Evolutionary conservation across 2,329 filamentous ascomycete species (phyloP), one percentile per base, ranked within the genome.

Genomic region (Ustilaginoidea virens): DNA sequence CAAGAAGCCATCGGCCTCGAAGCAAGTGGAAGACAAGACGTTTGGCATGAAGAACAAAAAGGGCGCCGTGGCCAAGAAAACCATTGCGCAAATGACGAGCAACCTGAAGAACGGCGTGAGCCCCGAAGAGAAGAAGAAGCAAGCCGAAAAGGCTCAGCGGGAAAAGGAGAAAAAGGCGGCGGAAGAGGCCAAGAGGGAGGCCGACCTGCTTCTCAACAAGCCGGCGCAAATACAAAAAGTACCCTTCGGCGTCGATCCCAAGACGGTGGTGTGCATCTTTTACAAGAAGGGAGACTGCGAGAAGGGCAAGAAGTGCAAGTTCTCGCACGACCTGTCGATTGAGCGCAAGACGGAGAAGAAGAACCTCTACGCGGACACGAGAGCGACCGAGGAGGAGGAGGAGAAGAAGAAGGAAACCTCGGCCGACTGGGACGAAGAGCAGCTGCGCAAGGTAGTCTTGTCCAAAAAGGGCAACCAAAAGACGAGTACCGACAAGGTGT

Each of bases 31-130:
- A 38, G 90, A 98, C 65, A 90, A 87, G 62, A 93, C 90, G 27
- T 98, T 98, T 66, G 90, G 90, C 45, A 96, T 98, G 90, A 98
- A 98, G 63, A 98, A 98, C 52, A 98, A 98, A 66, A 98, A 94
- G 67, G 90, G 90, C 42, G 79, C 74, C 33, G 76, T 73, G 29
- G 87, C 85, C 31, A 82, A 96, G 60, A 92, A 76, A 57, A 74
- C 86, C 43, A 96, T 98, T 50, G 77, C 80, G 34, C 80, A 85
- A 46, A 71, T 98, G 52, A 61, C 75, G 41, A 69, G 75, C 26
- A 78, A 85, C 45, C 69, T 75, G 29, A 74, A 78, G 41, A 66
- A 69, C 32, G 75, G 78, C 43, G 82, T 83, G 36, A 78, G 68
- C n/a, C 72, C 82, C 14, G 87, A 94, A 33, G 78, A 90, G 53